Evolutionary conservation across 495 filamentous ascomycete genomes (phyloP).

Genomic region (Penicillium pulvis): DNA sequence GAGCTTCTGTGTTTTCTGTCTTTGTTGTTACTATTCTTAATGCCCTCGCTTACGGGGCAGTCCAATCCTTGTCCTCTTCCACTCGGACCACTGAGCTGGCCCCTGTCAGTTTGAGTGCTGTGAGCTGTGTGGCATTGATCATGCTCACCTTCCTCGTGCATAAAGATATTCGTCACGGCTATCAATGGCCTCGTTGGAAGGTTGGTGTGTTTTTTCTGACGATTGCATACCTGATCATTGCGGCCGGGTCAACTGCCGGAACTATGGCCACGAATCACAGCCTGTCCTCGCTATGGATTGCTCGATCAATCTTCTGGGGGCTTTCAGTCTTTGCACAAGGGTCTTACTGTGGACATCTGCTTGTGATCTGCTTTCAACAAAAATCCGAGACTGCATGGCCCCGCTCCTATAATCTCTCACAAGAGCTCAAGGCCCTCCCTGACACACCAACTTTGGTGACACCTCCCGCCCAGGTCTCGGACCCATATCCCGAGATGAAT

Average conservation of each 20-base stretch:
- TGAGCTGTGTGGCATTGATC: constrained; percentile 32
- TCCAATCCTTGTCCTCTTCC: constrained; percentile 22
- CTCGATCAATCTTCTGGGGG: constrained; percentile 39
- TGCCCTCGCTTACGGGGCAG: constrained; percentile 35
- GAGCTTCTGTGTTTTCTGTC: constrained; percentile 27
- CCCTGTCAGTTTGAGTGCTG: constrained; percentile 29
- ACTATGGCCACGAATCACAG: constrained; percentile 27
- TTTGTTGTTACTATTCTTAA: constrained; percentile 36
- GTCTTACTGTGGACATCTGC: constrained; percentile 34
- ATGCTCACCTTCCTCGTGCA: constrained; percentile 29
- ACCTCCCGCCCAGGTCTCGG: constrained; percentile 14
- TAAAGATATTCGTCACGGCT: constrained; percentile 23
- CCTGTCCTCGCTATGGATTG: constrained; percentile 22
- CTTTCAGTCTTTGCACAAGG: constrained; percentile 39
- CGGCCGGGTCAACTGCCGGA: constrained; percentile 33
- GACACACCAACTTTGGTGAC: constrained; percentile 17
- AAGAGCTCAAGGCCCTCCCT: constrained; percentile 32
- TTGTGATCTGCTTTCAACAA: constrained; percentile 14
- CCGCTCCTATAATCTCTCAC: constrained; percentile 19
- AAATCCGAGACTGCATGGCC: constrained; percentile 28
- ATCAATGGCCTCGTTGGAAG: constrained; percentile 26
- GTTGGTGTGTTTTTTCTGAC: constrained; percentile 20
- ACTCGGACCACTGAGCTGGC: constrained; percentile 26
- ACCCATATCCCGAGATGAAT: constrained; percentile 14
- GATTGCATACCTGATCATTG: constrained; percentile 34